Evolutionary conservation across 805 yeast species (phyloP).

Genomic region (Ogataea naganishii): DNA sequence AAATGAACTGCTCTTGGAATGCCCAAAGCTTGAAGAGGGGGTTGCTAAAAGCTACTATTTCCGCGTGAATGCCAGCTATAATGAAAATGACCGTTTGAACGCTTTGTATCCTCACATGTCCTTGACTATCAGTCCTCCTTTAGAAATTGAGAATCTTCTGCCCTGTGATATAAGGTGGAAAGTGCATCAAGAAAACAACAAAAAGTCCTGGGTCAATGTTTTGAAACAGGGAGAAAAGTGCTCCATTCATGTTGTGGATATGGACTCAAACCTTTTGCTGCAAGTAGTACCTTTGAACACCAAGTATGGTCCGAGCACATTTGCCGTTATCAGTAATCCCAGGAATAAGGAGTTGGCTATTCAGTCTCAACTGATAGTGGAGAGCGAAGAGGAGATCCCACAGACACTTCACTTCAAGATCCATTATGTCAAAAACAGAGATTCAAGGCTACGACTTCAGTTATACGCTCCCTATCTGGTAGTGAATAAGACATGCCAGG

Average conservation of each 20-base stretch:
- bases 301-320: constrained; percentile 59
- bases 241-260: constrained; percentile 72
- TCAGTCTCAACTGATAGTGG: constrained; percentile 45
- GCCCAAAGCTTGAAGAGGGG: constrained; percentile 34
- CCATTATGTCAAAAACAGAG: constrained; percentile 46
- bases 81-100: constrained; percentile 60
- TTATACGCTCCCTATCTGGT: constrained; percentile 83
- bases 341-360: constrained; percentile 41
- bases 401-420: constrained; percentile 58
- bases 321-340: constrained; percentile 64
- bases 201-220: constrained; percentile 55
- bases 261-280: constrained; percentile 61
- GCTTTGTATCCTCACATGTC: constrained; percentile 79
- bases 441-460: constrained; percentile 53
- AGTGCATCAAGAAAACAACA: constrained; percentile 66
- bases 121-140: constrained; percentile 72
- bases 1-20: constrained; percentile 47
- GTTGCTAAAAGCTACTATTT: constrained; percentile 39
- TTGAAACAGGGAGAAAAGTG: constrained; percentile 59
- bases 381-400: constrained; percentile 42
- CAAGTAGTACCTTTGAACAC: constrained; percentile 58
- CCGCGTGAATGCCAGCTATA: constrained; percentile 62
- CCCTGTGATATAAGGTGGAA: constrained; percentile 76
- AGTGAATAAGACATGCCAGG: constrained; percentile 70
- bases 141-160: constrained; percentile 73